Evolutionary conservation across 768 basidiomycete species (phyloP).

Genomic region (Boletus barrowsii): DNA sequence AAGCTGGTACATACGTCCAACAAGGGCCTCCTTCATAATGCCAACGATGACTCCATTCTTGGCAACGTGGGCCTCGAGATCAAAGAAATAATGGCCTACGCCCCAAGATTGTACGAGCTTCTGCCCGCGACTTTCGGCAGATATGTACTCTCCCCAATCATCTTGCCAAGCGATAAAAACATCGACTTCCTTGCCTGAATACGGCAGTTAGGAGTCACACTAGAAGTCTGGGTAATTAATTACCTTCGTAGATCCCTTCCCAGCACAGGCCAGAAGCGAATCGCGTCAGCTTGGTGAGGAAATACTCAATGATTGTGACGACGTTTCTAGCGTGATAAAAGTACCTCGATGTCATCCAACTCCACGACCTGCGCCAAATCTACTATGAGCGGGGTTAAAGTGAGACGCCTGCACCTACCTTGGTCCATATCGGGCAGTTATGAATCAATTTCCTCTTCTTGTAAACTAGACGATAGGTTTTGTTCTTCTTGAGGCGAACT

Average conservation of each 20-base stretch:
- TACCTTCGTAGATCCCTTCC: conserved; percentile 32
- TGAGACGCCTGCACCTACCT: conserved; percentile 11
- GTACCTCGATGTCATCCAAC: conserved; percentile 30
- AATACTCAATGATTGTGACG: not conserved
- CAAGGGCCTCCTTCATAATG: conserved; percentile 28
- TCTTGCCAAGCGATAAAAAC: conserved; percentile 28
- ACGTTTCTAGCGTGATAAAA: not conserved
- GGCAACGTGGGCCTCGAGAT: conserved; percentile 28
- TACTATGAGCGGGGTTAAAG: conserved; percentile 1
- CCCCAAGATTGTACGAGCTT: conserved; percentile 29
- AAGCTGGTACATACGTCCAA: conserved; percentile 24
- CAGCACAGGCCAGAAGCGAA: conserved; percentile 18
- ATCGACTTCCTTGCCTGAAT: conserved; percentile 27
- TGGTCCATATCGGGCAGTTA: conserved; percentile 30
- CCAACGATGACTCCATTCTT: conserved; percentile 30
- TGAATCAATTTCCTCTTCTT: conserved; percentile 19
- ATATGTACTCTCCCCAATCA: conserved; percentile 21
- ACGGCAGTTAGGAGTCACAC: not conserved
- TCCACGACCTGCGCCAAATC: conserved; percentile 24
- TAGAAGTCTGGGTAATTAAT: not conserved
- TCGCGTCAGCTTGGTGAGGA: conserved; percentile 24
- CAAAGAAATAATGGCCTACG: conserved; percentile 29
- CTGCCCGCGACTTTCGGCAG: conserved; percentile 28
- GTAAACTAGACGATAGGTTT: conserved; percentile 27
- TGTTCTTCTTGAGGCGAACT: conserved; percentile 30